Conservation (phyloP, 2,329 filamentous ascomycete species). For the Emmonsiellopsis sp. region DNA sequence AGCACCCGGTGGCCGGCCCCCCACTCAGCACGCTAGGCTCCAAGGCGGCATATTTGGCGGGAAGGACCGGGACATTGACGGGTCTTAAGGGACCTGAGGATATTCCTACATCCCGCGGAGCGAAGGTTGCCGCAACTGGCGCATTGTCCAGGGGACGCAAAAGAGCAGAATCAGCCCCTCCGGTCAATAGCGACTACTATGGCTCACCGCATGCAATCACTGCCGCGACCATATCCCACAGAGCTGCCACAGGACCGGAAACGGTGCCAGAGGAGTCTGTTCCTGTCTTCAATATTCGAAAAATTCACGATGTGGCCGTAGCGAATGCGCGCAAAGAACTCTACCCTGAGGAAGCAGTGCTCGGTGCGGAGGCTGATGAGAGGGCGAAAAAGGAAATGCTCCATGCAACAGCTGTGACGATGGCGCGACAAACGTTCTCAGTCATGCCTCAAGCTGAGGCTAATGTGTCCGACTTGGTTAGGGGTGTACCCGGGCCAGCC, state of each 20-base stretch:
- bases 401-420: slow-evolving; percentile 69
- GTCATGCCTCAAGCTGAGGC: slow-evolving; percentile 54
- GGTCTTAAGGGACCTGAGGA: neutral
- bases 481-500: neutral
- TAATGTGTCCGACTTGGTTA: slow-evolving; percentile 24
- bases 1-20: slow-evolving; percentile 50
- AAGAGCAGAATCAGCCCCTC: slow-evolving; percentile 54
- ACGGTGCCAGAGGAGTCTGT: slow-evolving; percentile 35
- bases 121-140: slow-evolving; percentile 63
- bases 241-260: slow-evolving; percentile 26
- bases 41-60: slow-evolving; percentile 62
- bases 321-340: slow-evolving; percentile 62
- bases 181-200: slow-evolving; percentile 40
- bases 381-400: slow-evolving; percentile 59
- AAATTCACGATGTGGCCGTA: slow-evolving; percentile 51
- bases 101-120: slow-evolving; percentile 32
- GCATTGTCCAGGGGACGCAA: slow-evolving; percentile 54
- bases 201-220: slow-evolving; percentile 60
- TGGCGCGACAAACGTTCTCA: slow-evolving; percentile 75
- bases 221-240: slow-evolving; percentile 61
- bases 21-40: slow-evolving; percentile 55
- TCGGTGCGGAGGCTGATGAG: slow-evolving; percentile 62
- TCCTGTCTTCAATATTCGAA: slow-evolving; percentile 42
- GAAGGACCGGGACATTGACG: neutral
- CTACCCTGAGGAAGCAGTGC: slow-evolving; percentile 64